Conservation (phyloP, 495 filamentous ascomycete genomes). For the Lepraria neglecta region DNA sequence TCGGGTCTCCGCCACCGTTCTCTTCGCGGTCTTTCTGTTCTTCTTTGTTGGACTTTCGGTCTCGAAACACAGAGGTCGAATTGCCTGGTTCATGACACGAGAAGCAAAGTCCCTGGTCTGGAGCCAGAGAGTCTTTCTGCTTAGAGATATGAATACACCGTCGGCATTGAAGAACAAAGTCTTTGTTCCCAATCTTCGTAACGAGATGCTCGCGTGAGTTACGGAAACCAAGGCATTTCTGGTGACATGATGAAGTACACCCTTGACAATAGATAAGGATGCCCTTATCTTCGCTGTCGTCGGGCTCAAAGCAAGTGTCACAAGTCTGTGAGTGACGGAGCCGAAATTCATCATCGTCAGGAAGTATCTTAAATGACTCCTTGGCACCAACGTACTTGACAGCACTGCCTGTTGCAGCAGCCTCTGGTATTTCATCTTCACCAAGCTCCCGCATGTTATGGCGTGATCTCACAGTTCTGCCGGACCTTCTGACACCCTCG, state of each 20-base stretch:
- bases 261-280: conserved; percentile 82
- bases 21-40: conserved; percentile 75
- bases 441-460: conserved; percentile 59
- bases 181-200: conserved; percentile 71
- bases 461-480: conserved; percentile 38
- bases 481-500: conserved; percentile 44
- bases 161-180: conserved; percentile 85
- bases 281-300: conserved; percentile 50
- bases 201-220: conserved; percentile 75
- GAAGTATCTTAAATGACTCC: conserved; percentile 58
- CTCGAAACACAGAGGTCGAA: conserved; percentile 63
- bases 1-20: conserved; percentile 71
- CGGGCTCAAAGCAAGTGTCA: conserved; percentile 58
- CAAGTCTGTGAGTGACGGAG: conserved; percentile 62
- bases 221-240: conserved; percentile 70
- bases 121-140: conserved; percentile 61
- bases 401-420: conserved; percentile 29
- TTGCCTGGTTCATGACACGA: conserved; percentile 54
- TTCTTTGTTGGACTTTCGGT: conserved; percentile 62
- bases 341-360: conserved; percentile 55
- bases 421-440: conserved; percentile 62
- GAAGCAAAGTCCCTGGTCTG: conserved; percentile 64
- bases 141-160: conserved; percentile 64
- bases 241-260: conserved; percentile 77
- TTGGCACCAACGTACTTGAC: conserved; percentile 56